Evolutionary conservation across 1,284 basidiomycete species (phyloP), one percentile per base, ranked within the genome.

Genomic region (Malassezia yamatoensis): DNA sequence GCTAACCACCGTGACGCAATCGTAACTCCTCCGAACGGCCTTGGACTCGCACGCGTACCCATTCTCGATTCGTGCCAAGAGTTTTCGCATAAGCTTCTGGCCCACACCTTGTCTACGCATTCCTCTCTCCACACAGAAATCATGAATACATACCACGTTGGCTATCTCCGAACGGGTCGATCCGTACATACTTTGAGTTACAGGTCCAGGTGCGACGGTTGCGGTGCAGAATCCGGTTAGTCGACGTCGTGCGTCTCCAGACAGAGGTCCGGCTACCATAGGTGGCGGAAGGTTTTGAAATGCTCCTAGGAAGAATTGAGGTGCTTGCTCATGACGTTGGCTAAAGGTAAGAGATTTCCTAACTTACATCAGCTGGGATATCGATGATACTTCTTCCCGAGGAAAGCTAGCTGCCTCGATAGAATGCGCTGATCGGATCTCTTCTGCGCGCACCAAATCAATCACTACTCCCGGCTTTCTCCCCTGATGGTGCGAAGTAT

Each of bases 141-240:
- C 60, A 44, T 71, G 68, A 16, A 74, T 65, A 53, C 72, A 74
- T 34, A 74, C 69, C 41, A 73, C 61, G 29, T 60, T 60, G 0
- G 72, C 69, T 33, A 68, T 61, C 10, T 59, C 56, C 33, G 61
- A 65, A 5, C 60, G 54, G 51, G 61, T 63, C 55, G 66, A 66
- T 9, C 51, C 62, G 32, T 65, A 65, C 58, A 73, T 65, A 55
- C 65, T 59, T 9, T 64, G 56, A 9, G 64, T 55, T 2, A 71
- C 66, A 24, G 66, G 53, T 1, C 69, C 68, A 11, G 69, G 60
- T 1, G 70, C 60, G 11, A 71, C 70, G 6, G 70, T 73, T n/a
- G 55, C 68, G 5, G 59, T 63, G 24, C 61, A 53, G 54, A 63
- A 67, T 13, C 59, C 72, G 18, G 73, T 60, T 13, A 74, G 58